Conservation (phyloP, 257 asterid genomes). For the Catharanthus roseus region DNA sequence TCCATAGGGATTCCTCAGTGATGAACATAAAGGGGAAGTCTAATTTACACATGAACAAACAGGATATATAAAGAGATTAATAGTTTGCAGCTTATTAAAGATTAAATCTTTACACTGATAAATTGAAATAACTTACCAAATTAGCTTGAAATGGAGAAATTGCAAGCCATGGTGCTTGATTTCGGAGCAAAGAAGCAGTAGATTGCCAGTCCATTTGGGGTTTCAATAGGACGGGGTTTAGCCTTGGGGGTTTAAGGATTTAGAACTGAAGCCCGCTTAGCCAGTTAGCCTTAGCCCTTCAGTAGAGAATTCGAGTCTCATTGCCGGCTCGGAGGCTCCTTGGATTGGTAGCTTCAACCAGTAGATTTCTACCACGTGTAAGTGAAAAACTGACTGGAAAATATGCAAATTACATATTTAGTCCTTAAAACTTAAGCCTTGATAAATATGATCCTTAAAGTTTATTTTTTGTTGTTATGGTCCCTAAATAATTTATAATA, state of each 20-base stretch:
- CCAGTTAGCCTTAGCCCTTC: too few relatives aligned
- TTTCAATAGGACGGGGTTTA: neutral
- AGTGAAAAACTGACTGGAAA: too few relatives aligned
- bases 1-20: constrained; percentile 20
- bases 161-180: constrained; percentile 25
- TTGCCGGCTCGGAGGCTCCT: neutral
- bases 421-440: too few relatives aligned
- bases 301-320: neutral
- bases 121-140: constrained; percentile 32
- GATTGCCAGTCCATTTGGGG: constrained; percentile 48
- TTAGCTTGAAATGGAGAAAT: constrained; percentile 30
- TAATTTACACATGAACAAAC: constrained; percentile 16
- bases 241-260: constrained; percentile 11
- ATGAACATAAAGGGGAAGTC: constrained; percentile 24
- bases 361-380: neutral
- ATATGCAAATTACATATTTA: too few relatives aligned
- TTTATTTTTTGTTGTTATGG: too few relatives aligned
- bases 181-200: constrained; percentile 35
- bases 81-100: neutral
- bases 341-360: neutral
- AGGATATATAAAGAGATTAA: neutral
- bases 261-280: constrained; percentile 22
- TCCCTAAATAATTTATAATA: too few relatives aligned
- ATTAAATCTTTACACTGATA: neutral
- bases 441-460: too few relatives aligned